Evolutionary conservation across 192 early-diverging fungal species (phyloP), one percentile per base, ranked within the genome.

Genomic region (Backusella westeae): DNA sequence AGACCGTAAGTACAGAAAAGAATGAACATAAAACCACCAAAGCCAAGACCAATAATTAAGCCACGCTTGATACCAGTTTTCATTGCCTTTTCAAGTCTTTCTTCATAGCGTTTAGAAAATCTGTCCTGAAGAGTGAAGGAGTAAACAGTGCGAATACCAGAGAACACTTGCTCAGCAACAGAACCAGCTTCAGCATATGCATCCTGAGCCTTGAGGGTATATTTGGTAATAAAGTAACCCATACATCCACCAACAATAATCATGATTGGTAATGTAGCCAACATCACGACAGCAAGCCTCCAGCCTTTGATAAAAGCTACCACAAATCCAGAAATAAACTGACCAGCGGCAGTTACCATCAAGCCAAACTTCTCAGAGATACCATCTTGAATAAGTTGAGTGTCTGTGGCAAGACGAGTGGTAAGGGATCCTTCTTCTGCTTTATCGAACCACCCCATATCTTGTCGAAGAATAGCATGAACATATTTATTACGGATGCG

Each of bases 391-490:
- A 96, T 88, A 70, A 96, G 67, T 49, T 92, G 90, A 26, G 93
- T 95, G 59, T 98, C 96, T 49, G 90, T 88, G 44, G 95, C 91
- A 39, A 98, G 89, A 34, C 95, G 92, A 34, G 95, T 94, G 6
- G 94, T 93, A 49, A 98, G 87, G 71, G 93, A 93, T 67, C 94
- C 96, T 34, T 91, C 88, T 72, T 89, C 88, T 39, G 82, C 85
- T 26, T 85, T 79, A 72, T 98, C 97, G 78, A 96, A 96, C 91
- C 93, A 98, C 19, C 87, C 89, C 46, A 95, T 90, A 29, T 97
- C 92, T 80, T 97, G 96, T 65, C 94, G 88, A 68, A 98, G 85
- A 69, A 97, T 91, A 5, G 93, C 77, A 35, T 85, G 80, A 36
- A 96, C 88, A 76, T 96, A 98, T 35, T 69, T 72, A 77, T 91